Evolutionary conservation across 768 basidiomycete genomes (phyloP).

Genomic region (Mycena floridula): DNA sequence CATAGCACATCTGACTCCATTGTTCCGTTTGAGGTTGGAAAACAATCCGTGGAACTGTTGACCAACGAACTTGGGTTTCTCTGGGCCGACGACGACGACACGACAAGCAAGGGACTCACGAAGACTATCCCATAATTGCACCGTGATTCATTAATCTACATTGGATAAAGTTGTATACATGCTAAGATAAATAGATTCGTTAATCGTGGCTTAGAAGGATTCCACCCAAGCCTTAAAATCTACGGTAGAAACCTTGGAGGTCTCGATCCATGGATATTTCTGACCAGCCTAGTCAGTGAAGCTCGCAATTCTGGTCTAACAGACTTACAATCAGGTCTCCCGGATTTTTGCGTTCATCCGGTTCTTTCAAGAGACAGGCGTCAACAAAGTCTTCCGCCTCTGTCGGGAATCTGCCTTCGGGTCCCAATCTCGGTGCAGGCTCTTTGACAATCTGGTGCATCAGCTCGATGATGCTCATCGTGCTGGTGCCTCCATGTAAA

Average conservation of each 20-base stretch:
- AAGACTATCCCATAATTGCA: too few relatives aligned
- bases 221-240: conserved; percentile 79
- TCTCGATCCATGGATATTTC: conserved; percentile 73
- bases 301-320: neutral
- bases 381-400: conserved; percentile 85
- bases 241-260: conserved; percentile 49
- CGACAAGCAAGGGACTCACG: neutral
- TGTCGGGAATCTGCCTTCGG: conserved; percentile 60
- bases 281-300: conserved; percentile 18
- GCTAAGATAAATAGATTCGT: neutral
- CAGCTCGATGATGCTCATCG: conserved; percentile 95
- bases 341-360: conserved; percentile 73
- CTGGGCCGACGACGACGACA: too few relatives aligned
- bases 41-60: neutral
- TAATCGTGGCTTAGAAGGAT: conserved; percentile 34
- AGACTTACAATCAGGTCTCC: conserved; percentile 75
- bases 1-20: neutral
- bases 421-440: conserved; percentile 83
- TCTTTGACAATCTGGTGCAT: conserved; percentile 99
- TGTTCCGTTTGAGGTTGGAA: neutral
- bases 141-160: too few relatives aligned
- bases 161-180: neutral
- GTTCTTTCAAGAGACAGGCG: conserved; percentile 87
- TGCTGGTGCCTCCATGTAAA: conserved; percentile 90
- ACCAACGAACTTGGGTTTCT: neutral